Conservation (phyloP, 768 basidiomycete genomes). For the Lactarius psammicola region DNA sequence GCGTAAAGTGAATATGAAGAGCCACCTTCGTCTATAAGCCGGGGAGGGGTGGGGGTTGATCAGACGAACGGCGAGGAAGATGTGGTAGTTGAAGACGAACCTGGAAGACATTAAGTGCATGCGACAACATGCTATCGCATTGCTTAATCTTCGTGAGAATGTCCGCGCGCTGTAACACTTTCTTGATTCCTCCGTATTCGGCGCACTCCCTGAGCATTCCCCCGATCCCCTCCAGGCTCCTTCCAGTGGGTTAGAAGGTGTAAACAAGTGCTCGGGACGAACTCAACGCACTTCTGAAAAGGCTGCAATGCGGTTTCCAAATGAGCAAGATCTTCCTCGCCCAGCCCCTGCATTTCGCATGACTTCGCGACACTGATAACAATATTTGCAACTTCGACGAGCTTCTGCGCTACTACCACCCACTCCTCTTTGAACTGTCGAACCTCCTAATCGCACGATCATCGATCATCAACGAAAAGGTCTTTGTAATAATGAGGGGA, state of each 20-base stretch:
- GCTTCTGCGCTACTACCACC: slow-evolving; percentile 1
- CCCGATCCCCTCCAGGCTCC: not conserved
- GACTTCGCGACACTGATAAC: not conserved
- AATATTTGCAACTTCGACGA: not conserved
- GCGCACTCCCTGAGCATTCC: not conserved
- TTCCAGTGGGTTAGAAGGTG: not conserved
- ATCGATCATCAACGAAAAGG: not conserved
- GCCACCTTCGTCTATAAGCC: not conserved
- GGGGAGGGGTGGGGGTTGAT: not conserved
- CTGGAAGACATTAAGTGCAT: not conserved
- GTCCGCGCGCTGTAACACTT: not conserved
- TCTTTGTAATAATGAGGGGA: not conserved
- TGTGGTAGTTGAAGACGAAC: not conserved
- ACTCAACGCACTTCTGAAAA: not conserved
- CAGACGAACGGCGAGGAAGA: not conserved
- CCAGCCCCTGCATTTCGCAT: not conserved
- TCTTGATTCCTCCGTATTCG: not conserved
- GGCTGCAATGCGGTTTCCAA: not conserved
- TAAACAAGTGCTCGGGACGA: not conserved
- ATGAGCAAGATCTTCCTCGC: not conserved
- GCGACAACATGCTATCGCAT: not conserved
- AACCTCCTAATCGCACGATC: slow-evolving; percentile 4
- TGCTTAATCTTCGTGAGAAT: not conserved
- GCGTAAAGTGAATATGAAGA: not conserved
- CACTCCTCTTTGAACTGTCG: not conserved